These are phyloP conservation scores for Phaeosphaeria sp. DNA, from an alignment of 2,329 filamentous ascomycete species.

Conservation along the genomic window DNA sequence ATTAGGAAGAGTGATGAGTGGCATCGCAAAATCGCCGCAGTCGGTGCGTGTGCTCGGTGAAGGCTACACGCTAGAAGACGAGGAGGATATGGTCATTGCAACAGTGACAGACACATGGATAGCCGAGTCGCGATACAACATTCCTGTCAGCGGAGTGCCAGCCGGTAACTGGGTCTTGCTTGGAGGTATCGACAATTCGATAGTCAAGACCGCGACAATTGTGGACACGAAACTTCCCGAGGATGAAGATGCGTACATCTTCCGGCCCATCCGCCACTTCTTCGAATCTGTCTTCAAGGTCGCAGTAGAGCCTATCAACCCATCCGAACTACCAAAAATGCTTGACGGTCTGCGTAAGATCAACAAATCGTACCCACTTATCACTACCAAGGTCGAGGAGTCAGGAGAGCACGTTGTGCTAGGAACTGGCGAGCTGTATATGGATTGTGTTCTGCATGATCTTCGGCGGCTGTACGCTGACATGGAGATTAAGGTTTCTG, in stretches of 20 bases:
- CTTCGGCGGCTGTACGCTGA: conserved; percentile 92
- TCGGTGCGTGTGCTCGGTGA: conserved; percentile 92
- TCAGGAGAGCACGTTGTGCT: conserved; percentile 95
- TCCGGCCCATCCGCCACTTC: conserved; percentile 90
- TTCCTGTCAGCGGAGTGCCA: conserved; percentile 88
- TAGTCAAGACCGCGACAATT: conserved; percentile 95
- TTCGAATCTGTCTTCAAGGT: conserved; percentile 98
- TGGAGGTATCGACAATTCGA: conserved; percentile 93
- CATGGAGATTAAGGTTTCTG: conserved; percentile 99
- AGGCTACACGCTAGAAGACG: conserved; percentile 93
- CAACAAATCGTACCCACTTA: conserved; percentile 96
- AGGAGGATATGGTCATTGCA: conserved; percentile 93
- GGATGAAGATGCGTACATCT: conserved; percentile 93
- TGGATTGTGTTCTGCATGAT: conserved; percentile 98
- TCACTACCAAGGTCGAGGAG: conserved; percentile 97
- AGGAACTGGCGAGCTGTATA: conserved; percentile 97
- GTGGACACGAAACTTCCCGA: conserved; percentile 81
- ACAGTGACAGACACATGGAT: conserved; percentile 89
- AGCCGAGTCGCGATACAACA: conserved; percentile 89
- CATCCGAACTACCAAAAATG: conserved; percentile 98
- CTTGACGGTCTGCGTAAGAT: conserved; percentile 94
- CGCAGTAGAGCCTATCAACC: conserved; percentile 96
- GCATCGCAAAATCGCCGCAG: conserved; percentile 80
- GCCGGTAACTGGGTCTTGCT: conserved; percentile 94
- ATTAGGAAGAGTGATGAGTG: conserved; percentile 91